phyloP scores from a whole-genome alignment of 2,329 filamentous ascomycete genomes.

The Septoria petroselini region DNA sequence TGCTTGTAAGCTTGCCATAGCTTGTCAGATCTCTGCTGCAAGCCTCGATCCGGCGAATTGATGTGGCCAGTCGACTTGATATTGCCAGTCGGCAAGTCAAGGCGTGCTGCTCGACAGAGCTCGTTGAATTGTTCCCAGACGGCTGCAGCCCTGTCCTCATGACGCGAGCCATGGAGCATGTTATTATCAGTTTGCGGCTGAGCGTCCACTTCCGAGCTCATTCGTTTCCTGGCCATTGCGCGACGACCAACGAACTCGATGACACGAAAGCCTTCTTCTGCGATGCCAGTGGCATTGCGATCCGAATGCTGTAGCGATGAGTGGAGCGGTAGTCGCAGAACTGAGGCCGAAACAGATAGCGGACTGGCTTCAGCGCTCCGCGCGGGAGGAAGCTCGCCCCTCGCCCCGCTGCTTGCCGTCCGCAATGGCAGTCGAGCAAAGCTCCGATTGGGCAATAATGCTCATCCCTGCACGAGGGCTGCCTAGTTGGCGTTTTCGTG shows the following conservation, averaged over 20 bases:
- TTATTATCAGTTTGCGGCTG: neutral
- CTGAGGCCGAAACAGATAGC: constrained; percentile 1
- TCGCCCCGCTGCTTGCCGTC: constrained; percentile 7
- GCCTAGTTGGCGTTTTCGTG: constrained; percentile 3
- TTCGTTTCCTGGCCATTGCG: constrained; percentile 14
- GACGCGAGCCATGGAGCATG: neutral
- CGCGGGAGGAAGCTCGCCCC: neutral
- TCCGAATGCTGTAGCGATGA: neutral
- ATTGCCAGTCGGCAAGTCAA: neutral
- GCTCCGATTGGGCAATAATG: neutral
- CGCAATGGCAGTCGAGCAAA: no score
- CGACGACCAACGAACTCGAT: neutral
- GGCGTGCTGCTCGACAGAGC: constrained; percentile 10
- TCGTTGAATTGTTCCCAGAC: neutral
- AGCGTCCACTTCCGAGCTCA: constrained; percentile 15
- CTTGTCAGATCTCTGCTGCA: neutral
- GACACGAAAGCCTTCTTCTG: neutral
- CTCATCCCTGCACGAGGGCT: neutral
- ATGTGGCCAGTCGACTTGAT: neutral
- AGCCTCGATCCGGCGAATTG: neutral
- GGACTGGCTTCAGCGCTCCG: neutral
- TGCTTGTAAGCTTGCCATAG: neutral
- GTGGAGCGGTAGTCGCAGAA: neutral
- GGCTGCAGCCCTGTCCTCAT: neutral
- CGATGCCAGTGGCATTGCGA: constrained; percentile 1